phyloP scores from a whole-genome alignment of 2,329 filamentous ascomycete species.

The Ascosphaera apis region DNA sequence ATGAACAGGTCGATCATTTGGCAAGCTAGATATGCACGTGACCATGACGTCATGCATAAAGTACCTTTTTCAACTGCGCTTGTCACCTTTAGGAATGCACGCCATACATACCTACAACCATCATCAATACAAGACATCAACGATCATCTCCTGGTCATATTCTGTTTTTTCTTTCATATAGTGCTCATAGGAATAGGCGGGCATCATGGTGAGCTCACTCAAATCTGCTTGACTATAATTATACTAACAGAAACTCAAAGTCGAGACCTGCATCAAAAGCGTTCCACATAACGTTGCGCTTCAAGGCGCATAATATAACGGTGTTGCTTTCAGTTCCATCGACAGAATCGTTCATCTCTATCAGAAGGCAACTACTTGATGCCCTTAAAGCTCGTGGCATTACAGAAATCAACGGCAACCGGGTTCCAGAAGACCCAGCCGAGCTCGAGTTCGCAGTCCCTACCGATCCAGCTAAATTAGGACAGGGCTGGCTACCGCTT shows the following conservation, averaged over 20 bases:
- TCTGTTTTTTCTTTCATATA: no score
- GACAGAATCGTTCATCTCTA: constrained; percentile 30
- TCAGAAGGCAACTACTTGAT: constrained; percentile 35
- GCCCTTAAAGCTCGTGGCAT: constrained; percentile 27
- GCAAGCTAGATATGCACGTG: no score
- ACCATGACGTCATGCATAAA: no score
- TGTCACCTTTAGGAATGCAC: no score
- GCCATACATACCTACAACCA: no score
- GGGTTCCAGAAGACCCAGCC: constrained; percentile 16
- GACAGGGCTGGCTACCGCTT: constrained; percentile 27
- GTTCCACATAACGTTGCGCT: constrained; percentile 39
- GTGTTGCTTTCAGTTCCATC: constrained; percentile 44
- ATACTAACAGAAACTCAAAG: neutral
- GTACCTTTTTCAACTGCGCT: no score
- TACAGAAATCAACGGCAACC: constrained; percentile 16
- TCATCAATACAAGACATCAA: no score
- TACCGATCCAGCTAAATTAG: constrained; percentile 24
- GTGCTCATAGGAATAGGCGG: no score
- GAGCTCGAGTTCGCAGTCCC: constrained; percentile 26
- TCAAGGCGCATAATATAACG: constrained; percentile 51
- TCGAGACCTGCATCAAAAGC: constrained; percentile 14
- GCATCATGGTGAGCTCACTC: no score
- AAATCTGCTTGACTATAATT: no score
- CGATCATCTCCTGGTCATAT: no score
- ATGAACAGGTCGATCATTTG: no score